Percentiles rank a stretch among this genome's conserved stretches.
These are phyloP conservation scores for Breynia disticha DNA, from an alignment of 441 rosid genomes.

Conservation along the genomic window DNA sequence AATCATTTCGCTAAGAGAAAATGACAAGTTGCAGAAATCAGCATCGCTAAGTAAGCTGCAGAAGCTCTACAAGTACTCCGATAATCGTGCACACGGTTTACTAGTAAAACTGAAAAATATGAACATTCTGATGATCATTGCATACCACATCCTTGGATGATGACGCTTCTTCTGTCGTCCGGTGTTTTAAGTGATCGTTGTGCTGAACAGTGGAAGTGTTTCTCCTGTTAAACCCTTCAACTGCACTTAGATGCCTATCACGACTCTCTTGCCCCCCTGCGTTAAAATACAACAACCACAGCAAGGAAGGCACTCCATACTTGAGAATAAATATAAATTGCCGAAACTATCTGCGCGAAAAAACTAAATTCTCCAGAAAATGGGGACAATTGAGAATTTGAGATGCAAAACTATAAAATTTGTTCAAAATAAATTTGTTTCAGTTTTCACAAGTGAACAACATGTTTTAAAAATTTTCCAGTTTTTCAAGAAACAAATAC, in stretches of 20 bases:
- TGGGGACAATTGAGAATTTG: too few species aligned
- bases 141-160: conserved; percentile 63
- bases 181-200: conserved; percentile 49
- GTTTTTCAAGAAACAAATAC: too few species aligned
- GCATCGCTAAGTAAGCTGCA: conserved; percentile 21
- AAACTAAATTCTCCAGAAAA: too few species aligned
- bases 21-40: background rate
- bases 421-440: too few species aligned
- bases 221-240: conserved; percentile 63
- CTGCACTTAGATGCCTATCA: conserved; percentile 64
- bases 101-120: too few species aligned
- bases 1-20: conserved; percentile 33
- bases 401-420: too few species aligned
- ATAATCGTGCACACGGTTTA: too few species aligned
- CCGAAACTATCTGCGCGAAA: background rate
- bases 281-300: conserved; percentile 6
- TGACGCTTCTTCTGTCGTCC: conserved; percentile 49
- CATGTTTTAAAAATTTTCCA: too few species aligned
- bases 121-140: conserved; percentile 1
- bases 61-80: too few species aligned
- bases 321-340: background rate
- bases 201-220: conserved; percentile 36
- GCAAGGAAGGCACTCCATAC: background rate
- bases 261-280: conserved; percentile 52
- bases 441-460: too few species aligned